A percentile compares a stretch with the other conserved stretches of the same genome.
phyloP scores from a whole-genome alignment of 2,329 filamentous ascomycete species.

The Colletotrichum musicola region DNA sequence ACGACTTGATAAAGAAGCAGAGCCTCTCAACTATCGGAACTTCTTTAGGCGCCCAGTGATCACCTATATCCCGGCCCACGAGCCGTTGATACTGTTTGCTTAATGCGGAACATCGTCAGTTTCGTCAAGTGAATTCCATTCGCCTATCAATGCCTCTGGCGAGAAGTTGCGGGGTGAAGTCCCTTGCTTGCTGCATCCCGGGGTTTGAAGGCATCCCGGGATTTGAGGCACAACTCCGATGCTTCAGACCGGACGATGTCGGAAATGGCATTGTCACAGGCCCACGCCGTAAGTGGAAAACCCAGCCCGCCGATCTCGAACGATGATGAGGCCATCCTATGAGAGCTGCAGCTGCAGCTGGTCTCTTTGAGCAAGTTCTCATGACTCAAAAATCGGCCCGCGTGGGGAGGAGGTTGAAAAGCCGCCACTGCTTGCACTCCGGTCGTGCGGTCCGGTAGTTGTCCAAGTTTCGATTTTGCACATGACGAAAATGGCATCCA shows the following conservation, averaged over 20 bases:
- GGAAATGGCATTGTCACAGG: not conserved
- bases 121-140: not conserved
- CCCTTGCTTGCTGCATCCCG: not conserved
- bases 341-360: not conserved
- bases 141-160: not conserved
- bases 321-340: constrained; percentile 9
- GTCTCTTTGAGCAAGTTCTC: not conserved
- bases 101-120: not conserved
- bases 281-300: not conserved
- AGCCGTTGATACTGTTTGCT: not conserved
- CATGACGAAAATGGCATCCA: constrained; percentile 20
- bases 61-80: not conserved
- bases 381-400: constrained; percentile 6
- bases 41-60: not conserved
- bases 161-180: not conserved
- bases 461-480: not conserved
- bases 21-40: not conserved
- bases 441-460: not conserved
- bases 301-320: not conserved
- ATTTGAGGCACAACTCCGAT: constrained; percentile 33
- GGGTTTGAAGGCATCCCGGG: constrained; percentile 41
- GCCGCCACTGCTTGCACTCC: constrained; percentile 1
- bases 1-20: not conserved
- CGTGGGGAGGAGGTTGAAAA: constrained; percentile 12
- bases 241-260: constrained; percentile 3